Percentiles rank a stretch among this genome's conserved stretches.
Conservation (phyloP, 805 yeast species). For the Yamadazyma insecticola region DNA sequence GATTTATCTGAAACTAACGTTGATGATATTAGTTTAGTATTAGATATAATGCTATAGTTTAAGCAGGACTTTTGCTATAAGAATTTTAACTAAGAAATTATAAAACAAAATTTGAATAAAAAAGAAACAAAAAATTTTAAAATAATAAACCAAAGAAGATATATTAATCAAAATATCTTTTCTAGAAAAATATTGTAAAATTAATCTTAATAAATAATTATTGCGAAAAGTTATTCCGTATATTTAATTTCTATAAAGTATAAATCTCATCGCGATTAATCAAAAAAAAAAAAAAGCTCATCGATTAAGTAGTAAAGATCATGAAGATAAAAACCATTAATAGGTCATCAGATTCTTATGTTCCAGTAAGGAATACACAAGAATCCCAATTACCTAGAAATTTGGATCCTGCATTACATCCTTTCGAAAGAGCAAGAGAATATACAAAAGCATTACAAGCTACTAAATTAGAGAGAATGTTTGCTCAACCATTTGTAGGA, state of each 20-base stretch:
- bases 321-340: conserved; percentile 87
- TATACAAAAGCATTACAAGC: conserved; percentile 93
- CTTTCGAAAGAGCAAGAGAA: conserved; percentile 95
- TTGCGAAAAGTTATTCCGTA: too few relatives aligned
- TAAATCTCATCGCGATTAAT: conserved; percentile 7
- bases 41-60: conserved; percentile 57
- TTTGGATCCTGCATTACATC: conserved; percentile 90
- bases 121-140: too few relatives aligned
- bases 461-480: conserved; percentile 91
- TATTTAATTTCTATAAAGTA: too few relatives aligned
- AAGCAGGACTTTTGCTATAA: conserved; percentile 15
- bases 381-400: conserved; percentile 85
- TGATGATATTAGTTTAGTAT: conserved; percentile 78
- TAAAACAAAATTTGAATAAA: too few relatives aligned
- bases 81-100: too few relatives aligned
- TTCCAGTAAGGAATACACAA: conserved; percentile 88
- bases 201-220: too few relatives aligned
- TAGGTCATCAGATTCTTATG: conserved; percentile 86
- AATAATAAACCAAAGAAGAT: too few relatives aligned
- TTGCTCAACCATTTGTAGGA: conserved; percentile 95
- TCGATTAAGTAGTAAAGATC: neutral
- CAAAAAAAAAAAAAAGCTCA: too few relatives aligned
- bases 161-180: too few relatives aligned
- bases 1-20: conserved; percentile 73
- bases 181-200: too few relatives aligned